These are phyloP conservation scores for Pseudogymnoascus sp. DNA, from an alignment of 2,329 filamentous ascomycete genomes.

Conservation along the genomic window DNA sequence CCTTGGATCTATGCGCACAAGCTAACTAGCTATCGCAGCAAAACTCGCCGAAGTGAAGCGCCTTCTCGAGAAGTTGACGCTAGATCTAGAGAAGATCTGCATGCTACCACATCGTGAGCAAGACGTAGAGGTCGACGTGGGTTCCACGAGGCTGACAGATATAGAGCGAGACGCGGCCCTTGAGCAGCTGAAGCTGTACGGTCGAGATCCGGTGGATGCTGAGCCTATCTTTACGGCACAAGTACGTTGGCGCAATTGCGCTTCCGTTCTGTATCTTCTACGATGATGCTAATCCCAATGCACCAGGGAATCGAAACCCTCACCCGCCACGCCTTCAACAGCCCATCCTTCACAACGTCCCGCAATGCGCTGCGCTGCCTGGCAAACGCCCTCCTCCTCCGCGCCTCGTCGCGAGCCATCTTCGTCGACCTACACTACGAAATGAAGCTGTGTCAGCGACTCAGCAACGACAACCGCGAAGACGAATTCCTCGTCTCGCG, in stretches of 20 bases:
- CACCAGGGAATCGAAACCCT: conserved; percentile 65
- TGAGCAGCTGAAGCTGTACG: conserved; percentile 68
- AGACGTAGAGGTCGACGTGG: not conserved
- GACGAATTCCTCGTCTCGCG: conserved; percentile 81
- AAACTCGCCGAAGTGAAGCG: conserved; percentile 61
- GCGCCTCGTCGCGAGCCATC: conserved; percentile 57
- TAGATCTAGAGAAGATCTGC: conserved; percentile 51
- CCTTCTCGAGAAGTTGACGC: conserved; percentile 51
- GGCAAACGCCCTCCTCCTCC: conserved; percentile 73
- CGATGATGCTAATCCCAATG: conserved; percentile 14
- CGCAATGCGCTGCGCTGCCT: conserved; percentile 73
- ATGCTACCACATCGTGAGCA: conserved; percentile 52
- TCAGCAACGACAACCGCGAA: conserved; percentile 67
- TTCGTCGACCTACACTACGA: conserved; percentile 64
- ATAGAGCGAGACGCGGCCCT: conserved; percentile 54
- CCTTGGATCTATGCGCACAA: not conserved
- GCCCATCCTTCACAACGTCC: conserved; percentile 51
- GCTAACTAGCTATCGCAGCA: conserved; percentile 31
- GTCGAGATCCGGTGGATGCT: conserved; percentile 62
- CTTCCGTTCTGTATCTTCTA: conserved; percentile 14
- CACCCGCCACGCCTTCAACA: conserved; percentile 63
- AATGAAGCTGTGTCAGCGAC: conserved; percentile 56
- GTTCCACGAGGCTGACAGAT: conserved; percentile 11
- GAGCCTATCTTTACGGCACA: conserved; percentile 77
- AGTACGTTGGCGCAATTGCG: conserved; percentile 36